Conservation (phyloP, 116 monocot species). For the Iris pallida region DNA sequence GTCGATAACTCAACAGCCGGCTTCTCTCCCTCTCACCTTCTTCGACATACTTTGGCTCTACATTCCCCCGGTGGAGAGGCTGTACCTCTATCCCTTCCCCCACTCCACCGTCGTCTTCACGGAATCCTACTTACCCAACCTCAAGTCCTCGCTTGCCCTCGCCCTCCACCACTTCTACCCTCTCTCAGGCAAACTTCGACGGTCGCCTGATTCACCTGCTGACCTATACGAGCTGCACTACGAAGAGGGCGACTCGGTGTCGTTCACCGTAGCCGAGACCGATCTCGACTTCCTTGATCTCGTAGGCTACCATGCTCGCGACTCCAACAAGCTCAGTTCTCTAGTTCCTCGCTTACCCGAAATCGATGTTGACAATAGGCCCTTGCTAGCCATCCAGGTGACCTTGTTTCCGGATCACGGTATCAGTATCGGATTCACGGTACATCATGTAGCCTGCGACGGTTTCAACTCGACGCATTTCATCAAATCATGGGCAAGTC, state of each 20-base stretch:
- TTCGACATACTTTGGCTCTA: slow-evolving; percentile 39
- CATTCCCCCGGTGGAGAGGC: slow-evolving; percentile 30
- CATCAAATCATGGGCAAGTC: slow-evolving; percentile 22
- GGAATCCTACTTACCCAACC: slow-evolving; percentile 21
- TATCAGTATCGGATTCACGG: slow-evolving; percentile 18
- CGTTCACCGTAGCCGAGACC: slow-evolving; percentile 23
- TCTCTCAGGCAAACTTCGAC: slow-evolving; percentile 35
- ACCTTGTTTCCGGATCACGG: slow-evolving; percentile 28
- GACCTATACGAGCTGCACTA: slow-evolving; percentile 12
- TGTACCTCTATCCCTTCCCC: slow-evolving; percentile 46
- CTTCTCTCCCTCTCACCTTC: slow-evolving; percentile 36
- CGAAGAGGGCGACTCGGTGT: slow-evolving; percentile 11
- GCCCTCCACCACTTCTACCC: slow-evolving; percentile 46
- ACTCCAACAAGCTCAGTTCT: slow-evolving; percentile 1
- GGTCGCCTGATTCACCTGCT: too few relatives aligned
- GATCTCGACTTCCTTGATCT: slow-evolving; percentile 17
- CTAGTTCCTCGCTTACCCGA: slow-evolving; percentile 4
- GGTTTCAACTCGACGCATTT: slow-evolving; percentile 27
- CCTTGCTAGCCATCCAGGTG: slow-evolving; percentile 26
- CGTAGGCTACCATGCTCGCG: slow-evolving; percentile 7
- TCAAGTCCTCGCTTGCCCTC: slow-evolving; percentile 44
- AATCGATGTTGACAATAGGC: not conserved
- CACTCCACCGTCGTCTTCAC: slow-evolving; percentile 26
- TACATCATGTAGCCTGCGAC: slow-evolving; percentile 36
- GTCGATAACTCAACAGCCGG: not conserved